phyloP scores from a whole-genome alignment of 352 stramenopile genomes.

The Blastocystis sp. region DNA sequence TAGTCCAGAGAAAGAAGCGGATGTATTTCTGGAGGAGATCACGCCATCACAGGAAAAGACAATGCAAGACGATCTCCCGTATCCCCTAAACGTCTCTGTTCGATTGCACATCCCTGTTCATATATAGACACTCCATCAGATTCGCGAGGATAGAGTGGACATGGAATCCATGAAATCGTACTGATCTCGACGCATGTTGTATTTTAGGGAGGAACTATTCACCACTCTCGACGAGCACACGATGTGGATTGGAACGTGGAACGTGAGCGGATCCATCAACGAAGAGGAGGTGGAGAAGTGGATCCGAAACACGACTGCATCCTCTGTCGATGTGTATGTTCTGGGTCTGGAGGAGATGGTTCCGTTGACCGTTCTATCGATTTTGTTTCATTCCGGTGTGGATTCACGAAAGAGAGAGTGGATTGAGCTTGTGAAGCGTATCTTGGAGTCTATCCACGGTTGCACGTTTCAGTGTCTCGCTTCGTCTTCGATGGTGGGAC shows the following conservation, averaged over 20 bases:
- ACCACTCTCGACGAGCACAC: not conserved
- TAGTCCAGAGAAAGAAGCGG: too few species aligned
- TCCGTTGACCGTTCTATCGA: not conserved
- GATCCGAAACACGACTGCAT: not conserved
- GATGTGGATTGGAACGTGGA: slow-evolving; percentile 50
- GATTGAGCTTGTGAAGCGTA: not conserved
- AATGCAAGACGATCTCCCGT: too few species aligned
- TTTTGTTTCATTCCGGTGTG: not conserved
- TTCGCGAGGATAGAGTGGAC: not conserved
- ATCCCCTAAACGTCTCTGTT: too few species aligned
- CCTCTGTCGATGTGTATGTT: not conserved
- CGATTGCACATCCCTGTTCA: too few species aligned
- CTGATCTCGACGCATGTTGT: not conserved
- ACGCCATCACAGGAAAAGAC: too few species aligned
- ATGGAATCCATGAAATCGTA: not conserved
- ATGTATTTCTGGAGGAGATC: too few species aligned
- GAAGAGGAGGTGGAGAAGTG: not conserved
- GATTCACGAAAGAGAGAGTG: not conserved
- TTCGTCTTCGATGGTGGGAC: not conserved
- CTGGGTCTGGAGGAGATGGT: slow-evolving; percentile 49
- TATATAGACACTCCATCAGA: not conserved
- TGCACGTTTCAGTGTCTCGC: not conserved
- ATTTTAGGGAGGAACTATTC: not conserved
- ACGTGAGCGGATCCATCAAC: not conserved
- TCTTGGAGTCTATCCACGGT: not conserved